phyloP scores from a whole-genome alignment of 108 stramenopile species.

The Bacterosira constricta region DNA sequence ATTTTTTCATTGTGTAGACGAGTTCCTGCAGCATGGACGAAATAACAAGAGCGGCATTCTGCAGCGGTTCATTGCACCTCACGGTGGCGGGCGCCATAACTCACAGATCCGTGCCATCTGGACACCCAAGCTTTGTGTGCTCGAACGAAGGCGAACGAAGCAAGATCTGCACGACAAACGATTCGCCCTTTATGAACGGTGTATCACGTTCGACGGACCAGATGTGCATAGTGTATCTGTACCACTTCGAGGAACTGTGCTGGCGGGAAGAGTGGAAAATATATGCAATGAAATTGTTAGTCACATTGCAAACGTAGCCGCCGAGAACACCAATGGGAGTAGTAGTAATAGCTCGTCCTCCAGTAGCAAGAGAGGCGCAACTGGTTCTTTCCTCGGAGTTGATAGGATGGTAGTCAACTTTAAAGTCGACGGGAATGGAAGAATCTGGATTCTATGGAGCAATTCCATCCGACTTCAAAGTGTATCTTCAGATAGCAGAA shows the following conservation, averaged over 20 bases:
- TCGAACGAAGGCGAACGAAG: conserved; percentile 76
- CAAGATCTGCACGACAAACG: conserved; percentile 72
- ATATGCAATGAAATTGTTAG: conserved; percentile 75
- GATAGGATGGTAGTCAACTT: conserved; percentile 81
- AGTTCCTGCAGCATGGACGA: conserved; percentile 69
- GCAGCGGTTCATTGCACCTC: conserved; percentile 82
- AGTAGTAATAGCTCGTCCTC: conserved; percentile 18
- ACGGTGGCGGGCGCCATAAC: conserved; percentile 50
- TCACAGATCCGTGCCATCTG: conserved; percentile 74
- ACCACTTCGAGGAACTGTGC: conserved; percentile 70
- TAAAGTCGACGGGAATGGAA: conserved; percentile 84
- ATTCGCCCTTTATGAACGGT: conserved; percentile 79
- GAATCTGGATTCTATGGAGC: conserved; percentile 55
- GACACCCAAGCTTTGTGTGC: conserved; percentile 84
- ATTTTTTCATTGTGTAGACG: conserved; percentile 16
- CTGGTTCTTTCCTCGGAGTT: conserved; percentile 34
- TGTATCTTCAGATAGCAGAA: conserved; percentile 3
- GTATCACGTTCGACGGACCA: conserved; percentile 86
- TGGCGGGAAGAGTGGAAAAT: conserved; percentile 64
- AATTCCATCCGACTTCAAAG: conserved; percentile 49
- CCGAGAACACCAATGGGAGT: conserved; percentile 22
- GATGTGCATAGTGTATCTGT: conserved; percentile 68
- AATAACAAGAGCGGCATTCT: conserved; percentile 82
- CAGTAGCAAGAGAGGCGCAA: background rate
- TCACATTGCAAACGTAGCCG: conserved; percentile 66